These are phyloP conservation scores for Cordyceps sp. DNA, from an alignment of 2,329 filamentous ascomycete genomes.

Conservation along the genomic window DNA sequence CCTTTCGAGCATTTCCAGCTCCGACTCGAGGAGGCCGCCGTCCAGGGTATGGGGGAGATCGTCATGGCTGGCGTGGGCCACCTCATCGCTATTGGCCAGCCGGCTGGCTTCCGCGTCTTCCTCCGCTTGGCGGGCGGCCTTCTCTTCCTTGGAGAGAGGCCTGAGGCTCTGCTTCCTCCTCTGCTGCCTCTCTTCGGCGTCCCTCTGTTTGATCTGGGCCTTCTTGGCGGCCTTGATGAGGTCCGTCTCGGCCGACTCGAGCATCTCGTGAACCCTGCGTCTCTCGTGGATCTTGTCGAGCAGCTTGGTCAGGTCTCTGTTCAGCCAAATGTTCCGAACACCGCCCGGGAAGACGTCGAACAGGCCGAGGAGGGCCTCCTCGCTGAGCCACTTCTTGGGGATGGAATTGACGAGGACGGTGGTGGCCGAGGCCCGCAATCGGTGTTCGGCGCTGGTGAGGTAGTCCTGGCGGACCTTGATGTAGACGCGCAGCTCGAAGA, in stretches of 20 bases:
- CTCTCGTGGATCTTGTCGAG: constrained; percentile 70
- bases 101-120: constrained; percentile 32
- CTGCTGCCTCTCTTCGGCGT: constrained; percentile 46
- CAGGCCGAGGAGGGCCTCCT: constrained; percentile 63
- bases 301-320: constrained; percentile 70
- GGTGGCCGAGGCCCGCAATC: constrained; percentile 81
- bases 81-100: constrained; percentile 31
- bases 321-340: constrained; percentile 92
- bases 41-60: constrained; percentile 34
- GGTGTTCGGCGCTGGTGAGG: constrained; percentile 85
- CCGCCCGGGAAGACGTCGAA: constrained; percentile 96
- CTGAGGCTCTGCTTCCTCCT: constrained; percentile 35
- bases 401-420: constrained; percentile 89
- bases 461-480: constrained; percentile 90
- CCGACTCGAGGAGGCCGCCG: constrained; percentile 25
- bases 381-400: constrained; percentile 75
- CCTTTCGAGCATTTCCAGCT: constrained; percentile 3
- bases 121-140: constrained; percentile 24
- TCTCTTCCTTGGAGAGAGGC: constrained; percentile 33
- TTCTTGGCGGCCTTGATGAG: constrained; percentile 68
- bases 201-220: constrained; percentile 52
- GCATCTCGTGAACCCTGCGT: constrained; percentile 48
- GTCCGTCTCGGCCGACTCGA: constrained; percentile 74
- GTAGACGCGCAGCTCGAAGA: constrained; percentile 71
- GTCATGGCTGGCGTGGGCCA: constrained; percentile 34